These are phyloP conservation scores for Papiliotrema fonsecae DNA, from an alignment of 1,284 basidiomycete genomes.

Conservation along the genomic window DNA sequence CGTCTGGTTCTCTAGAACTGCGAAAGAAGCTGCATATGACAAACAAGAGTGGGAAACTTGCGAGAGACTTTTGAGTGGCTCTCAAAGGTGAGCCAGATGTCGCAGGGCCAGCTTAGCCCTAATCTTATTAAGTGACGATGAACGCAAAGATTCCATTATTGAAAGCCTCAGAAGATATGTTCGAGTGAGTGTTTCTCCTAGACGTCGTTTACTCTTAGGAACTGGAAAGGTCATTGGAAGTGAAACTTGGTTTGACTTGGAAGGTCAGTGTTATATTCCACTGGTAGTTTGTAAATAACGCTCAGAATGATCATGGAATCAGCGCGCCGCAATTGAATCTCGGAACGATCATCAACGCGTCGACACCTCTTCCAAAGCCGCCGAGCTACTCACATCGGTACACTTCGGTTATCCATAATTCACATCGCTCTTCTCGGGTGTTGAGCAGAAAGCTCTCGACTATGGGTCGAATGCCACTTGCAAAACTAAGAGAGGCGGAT, in stretches of 20 bases:
- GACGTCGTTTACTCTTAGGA: constrained; percentile 10
- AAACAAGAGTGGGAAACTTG: constrained; percentile 21
- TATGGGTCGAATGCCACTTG: neutral
- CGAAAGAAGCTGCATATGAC: too few species aligned
- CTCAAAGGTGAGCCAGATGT: constrained; percentile 22
- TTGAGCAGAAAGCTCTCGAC: too few species aligned
- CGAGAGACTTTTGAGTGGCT: constrained; percentile 26
- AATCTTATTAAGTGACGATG: constrained; percentile 26
- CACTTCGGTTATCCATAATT: constrained; percentile 1
- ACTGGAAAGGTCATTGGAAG: constrained; percentile 28
- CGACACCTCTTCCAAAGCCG: neutral
- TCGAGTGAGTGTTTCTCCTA: constrained; percentile 17
- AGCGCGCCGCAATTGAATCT: constrained; percentile 2
- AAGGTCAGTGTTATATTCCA: too few species aligned
- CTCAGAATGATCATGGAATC: constrained; percentile 12
- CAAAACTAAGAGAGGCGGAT: neutral
- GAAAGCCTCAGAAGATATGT: constrained; percentile 31
- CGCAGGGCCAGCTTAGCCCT: neutral
- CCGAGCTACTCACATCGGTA: neutral
- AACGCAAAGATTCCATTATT: constrained; percentile 28
- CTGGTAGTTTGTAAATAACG: neutral
- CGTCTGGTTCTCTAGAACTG: too few species aligned
- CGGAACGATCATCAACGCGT: neutral
- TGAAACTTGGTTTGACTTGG: constrained; percentile 25
- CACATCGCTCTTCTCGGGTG: too few species aligned